Evolutionary conservation across 805 yeast species (phyloP).

Genomic region (Barnettozyma populi): DNA sequence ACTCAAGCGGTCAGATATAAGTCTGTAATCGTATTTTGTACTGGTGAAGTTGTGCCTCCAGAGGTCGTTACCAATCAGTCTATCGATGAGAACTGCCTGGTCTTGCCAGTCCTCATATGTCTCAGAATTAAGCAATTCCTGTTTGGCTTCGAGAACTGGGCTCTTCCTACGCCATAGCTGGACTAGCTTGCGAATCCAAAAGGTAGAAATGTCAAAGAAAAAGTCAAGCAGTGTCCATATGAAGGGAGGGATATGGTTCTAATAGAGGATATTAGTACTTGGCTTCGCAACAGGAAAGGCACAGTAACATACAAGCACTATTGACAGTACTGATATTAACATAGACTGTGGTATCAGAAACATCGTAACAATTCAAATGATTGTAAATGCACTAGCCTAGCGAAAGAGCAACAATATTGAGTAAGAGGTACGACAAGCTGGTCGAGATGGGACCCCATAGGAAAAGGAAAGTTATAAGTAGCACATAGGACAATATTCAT

Average conservation of each 20-base stretch:
- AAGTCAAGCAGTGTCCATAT: slow-evolving; percentile 37
- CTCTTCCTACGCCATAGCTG: slow-evolving; percentile 30
- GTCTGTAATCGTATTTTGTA: slow-evolving; percentile 73
- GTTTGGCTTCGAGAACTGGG: slow-evolving; percentile 42
- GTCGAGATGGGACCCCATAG: too few relatives aligned
- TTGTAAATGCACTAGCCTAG: neutral
- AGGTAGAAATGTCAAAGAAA: slow-evolving; percentile 35
- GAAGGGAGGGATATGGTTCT: slow-evolving; percentile 37
- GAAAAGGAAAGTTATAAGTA: neutral
- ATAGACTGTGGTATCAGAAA: slow-evolving; percentile 1
- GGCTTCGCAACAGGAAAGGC: neutral
- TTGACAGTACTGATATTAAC: neutral
- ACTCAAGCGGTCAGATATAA: slow-evolving; percentile 70
- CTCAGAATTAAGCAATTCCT: slow-evolving; percentile 44
- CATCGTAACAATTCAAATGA: neutral
- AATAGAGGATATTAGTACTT: neutral
- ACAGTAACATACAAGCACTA: neutral
- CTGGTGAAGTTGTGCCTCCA: slow-evolving; percentile 86
- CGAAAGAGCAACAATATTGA: too few relatives aligned
- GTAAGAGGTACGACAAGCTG: too few relatives aligned
- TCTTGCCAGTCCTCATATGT: slow-evolving; percentile 69
- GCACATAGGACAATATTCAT: neutral
- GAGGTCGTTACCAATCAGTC: slow-evolving; percentile 45
- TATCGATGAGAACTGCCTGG: slow-evolving; percentile 44
- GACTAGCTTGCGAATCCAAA: slow-evolving; percentile 32